phyloP scores from a whole-genome alignment of 805 yeast species.

The Wickerhamia fluorescens region DNA sequence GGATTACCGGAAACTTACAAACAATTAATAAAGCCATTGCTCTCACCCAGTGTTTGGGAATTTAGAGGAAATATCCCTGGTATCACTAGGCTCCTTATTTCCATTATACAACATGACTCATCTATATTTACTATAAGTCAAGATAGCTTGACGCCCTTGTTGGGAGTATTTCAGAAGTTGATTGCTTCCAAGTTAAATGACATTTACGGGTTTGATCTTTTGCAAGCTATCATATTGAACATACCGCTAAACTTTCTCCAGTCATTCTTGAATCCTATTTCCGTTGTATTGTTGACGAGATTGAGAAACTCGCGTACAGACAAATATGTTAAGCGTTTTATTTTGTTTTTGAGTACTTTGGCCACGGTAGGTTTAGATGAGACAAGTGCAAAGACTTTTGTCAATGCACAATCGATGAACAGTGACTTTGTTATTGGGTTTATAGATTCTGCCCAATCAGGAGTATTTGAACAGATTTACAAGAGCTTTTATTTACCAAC shows the following conservation, averaged over 20 bases:
- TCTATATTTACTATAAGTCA: conserved; percentile 19
- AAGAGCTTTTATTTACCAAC: conserved; percentile 48
- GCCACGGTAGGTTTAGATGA: conserved; percentile 1
- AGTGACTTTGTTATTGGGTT: conserved; percentile 50
- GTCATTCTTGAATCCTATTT: conserved; percentile 61
- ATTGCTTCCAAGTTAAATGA: conserved; percentile 82
- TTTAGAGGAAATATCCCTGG: conserved; percentile 91
- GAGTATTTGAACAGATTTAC: conserved; percentile 46
- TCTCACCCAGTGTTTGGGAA: conserved; percentile 94
- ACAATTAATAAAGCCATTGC: conserved; percentile 67
- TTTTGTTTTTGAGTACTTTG: conserved; percentile 46
- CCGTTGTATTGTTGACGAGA: conserved; percentile 69
- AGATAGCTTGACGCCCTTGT: conserved; percentile 56
- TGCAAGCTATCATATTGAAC: conserved; percentile 58
- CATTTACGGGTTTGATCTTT: conserved; percentile 72
- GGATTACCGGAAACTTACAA: conserved; percentile 60
- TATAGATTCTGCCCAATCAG: conserved; percentile 66
- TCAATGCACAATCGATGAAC: conserved; percentile 13
- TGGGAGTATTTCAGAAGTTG: conserved; percentile 95
- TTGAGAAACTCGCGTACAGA: conserved; percentile 79
- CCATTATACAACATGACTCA: conserved; percentile 50
- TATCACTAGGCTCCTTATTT: conserved; percentile 67
- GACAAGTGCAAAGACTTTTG: neutral
- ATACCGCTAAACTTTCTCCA: conserved; percentile 46
- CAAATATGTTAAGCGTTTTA: conserved; percentile 64